Evolutionary conservation across 2,329 filamentous ascomycete genomes (phyloP).

Genomic region (Pseudocercospora crystallina): DNA sequence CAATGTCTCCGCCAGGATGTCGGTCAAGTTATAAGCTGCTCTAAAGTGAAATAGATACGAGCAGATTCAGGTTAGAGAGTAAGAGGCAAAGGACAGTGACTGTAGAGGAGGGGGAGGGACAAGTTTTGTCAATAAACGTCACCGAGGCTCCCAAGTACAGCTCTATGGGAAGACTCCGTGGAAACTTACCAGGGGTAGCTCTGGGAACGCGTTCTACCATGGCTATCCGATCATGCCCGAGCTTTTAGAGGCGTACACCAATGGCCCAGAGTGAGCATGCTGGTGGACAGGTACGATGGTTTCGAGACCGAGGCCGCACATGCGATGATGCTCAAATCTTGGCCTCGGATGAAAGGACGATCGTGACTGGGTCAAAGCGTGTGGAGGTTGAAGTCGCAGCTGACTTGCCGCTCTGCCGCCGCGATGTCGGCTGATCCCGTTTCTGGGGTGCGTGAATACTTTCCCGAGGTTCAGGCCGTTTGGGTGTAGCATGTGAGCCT

Average conservation of each 20-base stretch:
- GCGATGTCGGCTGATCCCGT: slow-evolving; percentile 5
- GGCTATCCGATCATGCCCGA: slow-evolving; percentile 21
- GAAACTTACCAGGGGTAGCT: background rate
- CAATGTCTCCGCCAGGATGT: slow-evolving; percentile 37
- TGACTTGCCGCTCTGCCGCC: slow-evolving; percentile 15
- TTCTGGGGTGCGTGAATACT: slow-evolving; percentile 11
- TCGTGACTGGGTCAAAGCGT: slow-evolving; percentile 15
- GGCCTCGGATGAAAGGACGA: slow-evolving; percentile 28
- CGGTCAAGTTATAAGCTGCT: background rate
- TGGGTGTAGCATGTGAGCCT: slow-evolving; percentile 9
- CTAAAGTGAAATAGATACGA: background rate
- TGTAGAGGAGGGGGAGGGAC: too few relatives aligned
- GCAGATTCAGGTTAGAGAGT: slow-evolving; percentile 10
- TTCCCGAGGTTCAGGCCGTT: slow-evolving; percentile 14
- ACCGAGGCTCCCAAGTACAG: too few relatives aligned
- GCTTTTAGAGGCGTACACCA: slow-evolving; percentile 10
- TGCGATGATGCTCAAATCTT: slow-evolving; percentile 7
- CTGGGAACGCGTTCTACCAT: slow-evolving; percentile 7
- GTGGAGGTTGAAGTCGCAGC: slow-evolving; percentile 18
- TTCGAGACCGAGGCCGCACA: slow-evolving; percentile 18
- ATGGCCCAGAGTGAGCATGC: slow-evolving; percentile 9
- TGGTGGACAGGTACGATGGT: slow-evolving; percentile 1
- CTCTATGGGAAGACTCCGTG: too few relatives aligned
- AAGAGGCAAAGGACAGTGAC: background rate
- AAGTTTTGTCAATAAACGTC: too few relatives aligned